These are phyloP conservation scores for Agrocybe praecox DNA, from an alignment of 768 basidiomycete species.

Conservation along the genomic window DNA sequence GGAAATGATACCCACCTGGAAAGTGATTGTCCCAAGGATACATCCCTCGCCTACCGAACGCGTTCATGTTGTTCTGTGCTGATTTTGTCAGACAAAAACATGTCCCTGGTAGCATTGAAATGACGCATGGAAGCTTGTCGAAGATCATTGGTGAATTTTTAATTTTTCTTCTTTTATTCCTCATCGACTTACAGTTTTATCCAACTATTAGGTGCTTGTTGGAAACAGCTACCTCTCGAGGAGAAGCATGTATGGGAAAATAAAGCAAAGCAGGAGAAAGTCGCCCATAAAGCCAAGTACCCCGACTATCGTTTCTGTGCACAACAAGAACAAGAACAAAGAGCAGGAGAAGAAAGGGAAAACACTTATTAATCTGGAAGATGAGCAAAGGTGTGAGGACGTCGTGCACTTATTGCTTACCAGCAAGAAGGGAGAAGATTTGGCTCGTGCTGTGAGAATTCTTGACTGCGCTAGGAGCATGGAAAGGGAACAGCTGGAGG, in stretches of 20 bases:
- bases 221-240: constrained; percentile 72
- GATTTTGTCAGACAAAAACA: too few relatives aligned
- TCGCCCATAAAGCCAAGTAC: too few relatives aligned
- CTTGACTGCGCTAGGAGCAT: constrained; percentile 41
- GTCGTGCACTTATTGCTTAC: constrained; percentile 66
- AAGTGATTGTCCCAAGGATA: constrained; percentile 44
- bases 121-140: constrained; percentile 71
- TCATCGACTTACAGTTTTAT: not conserved
- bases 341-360: constrained; percentile 22
- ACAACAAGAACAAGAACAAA: constrained; percentile 47
- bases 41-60: constrained; percentile 82
- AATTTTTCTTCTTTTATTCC: not conserved
- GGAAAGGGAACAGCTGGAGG: constrained; percentile 17
- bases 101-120: too few relatives aligned
- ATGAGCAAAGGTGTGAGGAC: constrained; percentile 68
- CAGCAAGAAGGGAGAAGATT: constrained; percentile 71
- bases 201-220: constrained; percentile 64
- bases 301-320: constrained; percentile 66
- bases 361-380: constrained; percentile 46
- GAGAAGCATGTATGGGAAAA: too few relatives aligned
- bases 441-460: constrained; percentile 58
- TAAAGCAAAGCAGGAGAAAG: too few relatives aligned
- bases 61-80: constrained; percentile 85
- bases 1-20: constrained; percentile 24
- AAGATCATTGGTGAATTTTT: constrained; percentile 69